Conservation (phyloP, 371 early-diverging fungal genomes). For the Syncephalastrum racemosum region DNA sequence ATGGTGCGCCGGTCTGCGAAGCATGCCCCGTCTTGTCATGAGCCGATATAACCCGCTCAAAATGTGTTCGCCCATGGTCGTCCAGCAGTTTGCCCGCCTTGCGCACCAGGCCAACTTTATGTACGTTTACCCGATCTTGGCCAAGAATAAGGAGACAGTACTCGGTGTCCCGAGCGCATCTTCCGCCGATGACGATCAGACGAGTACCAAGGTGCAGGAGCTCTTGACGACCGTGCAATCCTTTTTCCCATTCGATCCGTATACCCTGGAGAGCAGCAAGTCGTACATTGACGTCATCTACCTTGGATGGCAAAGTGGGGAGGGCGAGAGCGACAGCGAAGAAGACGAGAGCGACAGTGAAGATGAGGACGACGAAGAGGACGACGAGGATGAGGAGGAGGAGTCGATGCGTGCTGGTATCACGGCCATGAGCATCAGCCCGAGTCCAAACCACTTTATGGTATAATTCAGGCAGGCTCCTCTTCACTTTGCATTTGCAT, state of each 20-base stretch:
- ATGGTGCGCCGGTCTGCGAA: slow-evolving; percentile 45
- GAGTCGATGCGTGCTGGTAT: slow-evolving; percentile 46
- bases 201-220: slow-evolving; percentile 17
- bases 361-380: slow-evolving; percentile 45
- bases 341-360: slow-evolving; percentile 42
- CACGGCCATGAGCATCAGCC: slow-evolving; percentile 64
- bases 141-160: slow-evolving; percentile 60
- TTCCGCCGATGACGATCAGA: slow-evolving; percentile 6
- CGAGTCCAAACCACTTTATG: slow-evolving; percentile 45
- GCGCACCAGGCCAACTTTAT: slow-evolving; percentile 79
- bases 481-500: no score
- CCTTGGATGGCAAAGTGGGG: slow-evolving; percentile 65
- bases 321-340: slow-evolving; percentile 54
- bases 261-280: slow-evolving; percentile 68
- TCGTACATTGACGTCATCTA: slow-evolving; percentile 63
- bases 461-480: background rate
- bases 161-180: slow-evolving; percentile 25
- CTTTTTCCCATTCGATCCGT: slow-evolving; percentile 96
- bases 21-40: slow-evolving; percentile 74
- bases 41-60: slow-evolving; percentile 86
- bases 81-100: slow-evolving; percentile 82
- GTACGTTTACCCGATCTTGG: slow-evolving; percentile 81
- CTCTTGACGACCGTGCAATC: slow-evolving; percentile 61
- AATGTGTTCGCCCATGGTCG: slow-evolving; percentile 78
- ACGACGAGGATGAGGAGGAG: slow-evolving; percentile 31